Percentiles rank a stretch among this genome's conserved stretches.
phyloP scores from a whole-genome alignment of 768 basidiomycete species.

The Trametes punicea region DNA sequence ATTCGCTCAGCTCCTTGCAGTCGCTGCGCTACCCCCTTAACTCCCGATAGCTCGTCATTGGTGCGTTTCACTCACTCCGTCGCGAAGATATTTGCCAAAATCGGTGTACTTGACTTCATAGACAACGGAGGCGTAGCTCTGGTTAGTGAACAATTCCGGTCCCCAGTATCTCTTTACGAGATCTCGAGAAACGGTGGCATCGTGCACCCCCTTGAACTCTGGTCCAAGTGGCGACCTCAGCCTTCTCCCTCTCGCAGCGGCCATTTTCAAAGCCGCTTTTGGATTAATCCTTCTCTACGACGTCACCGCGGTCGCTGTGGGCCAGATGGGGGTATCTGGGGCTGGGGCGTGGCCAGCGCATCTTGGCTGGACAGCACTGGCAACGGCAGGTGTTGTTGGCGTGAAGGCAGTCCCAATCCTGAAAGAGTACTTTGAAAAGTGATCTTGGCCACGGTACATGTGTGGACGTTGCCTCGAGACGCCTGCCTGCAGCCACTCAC shows the following conservation, averaged over 20 bases:
- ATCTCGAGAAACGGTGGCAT: neutral
- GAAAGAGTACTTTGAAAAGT: conserved; percentile 1
- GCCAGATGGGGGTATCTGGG: conserved; percentile 20
- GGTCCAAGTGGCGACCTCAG: conserved; percentile 20
- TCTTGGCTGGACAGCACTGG: conserved; percentile 26
- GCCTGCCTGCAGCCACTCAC: no score
- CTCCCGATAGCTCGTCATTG: conserved; percentile 26
- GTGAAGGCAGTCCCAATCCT: conserved; percentile 13
- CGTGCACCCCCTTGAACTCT: conserved; percentile 19
- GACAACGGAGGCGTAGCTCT: conserved; percentile 30
- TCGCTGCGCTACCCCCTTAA: conserved; percentile 33
- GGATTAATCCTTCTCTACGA: conserved; percentile 26
- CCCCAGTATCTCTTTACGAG: neutral
- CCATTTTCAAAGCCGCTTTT: conserved; percentile 21
- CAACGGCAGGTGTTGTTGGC: conserved; percentile 20
- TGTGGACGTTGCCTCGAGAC: no score
- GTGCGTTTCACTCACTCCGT: conserved; percentile 38
- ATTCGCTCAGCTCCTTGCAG: conserved; percentile 35
- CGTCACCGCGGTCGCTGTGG: conserved; percentile 21
- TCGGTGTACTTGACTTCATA: conserved; percentile 33
- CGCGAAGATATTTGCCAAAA: conserved; percentile 39
- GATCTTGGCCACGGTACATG: no score
- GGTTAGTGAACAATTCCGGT: conserved; percentile 12
- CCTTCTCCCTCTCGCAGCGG: conserved; percentile 20
- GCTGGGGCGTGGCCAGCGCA: conserved; percentile 23